phyloP scores from a whole-genome alignment of 2,329 filamentous ascomycete species.

The Trichophaea hybrida region DNA sequence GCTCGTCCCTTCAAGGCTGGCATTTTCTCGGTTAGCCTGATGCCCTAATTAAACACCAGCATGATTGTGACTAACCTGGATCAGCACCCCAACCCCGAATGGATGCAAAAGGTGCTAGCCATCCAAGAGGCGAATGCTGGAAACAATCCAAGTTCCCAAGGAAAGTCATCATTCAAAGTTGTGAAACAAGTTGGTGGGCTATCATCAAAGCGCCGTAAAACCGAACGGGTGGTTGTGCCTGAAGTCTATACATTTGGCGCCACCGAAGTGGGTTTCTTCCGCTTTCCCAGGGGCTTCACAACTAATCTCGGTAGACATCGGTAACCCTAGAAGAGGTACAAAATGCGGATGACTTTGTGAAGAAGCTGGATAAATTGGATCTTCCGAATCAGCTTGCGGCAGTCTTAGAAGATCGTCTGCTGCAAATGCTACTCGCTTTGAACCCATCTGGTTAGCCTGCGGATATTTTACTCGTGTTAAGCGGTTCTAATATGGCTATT shows the following conservation, averaged over 20 bases:
- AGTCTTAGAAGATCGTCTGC: constrained; percentile 56
- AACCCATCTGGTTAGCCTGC: constrained; percentile 25
- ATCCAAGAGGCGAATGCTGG: constrained; percentile 47
- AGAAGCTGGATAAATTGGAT: constrained; percentile 62
- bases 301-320: constrained; percentile 36
- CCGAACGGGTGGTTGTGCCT: constrained; percentile 45
- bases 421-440: constrained; percentile 62
- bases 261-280: constrained; percentile 41
- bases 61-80: constrained; percentile 4
- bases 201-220: constrained; percentile 31
- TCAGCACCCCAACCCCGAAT: constrained; percentile 60
- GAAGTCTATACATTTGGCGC: constrained; percentile 60
- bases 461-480: background rate
- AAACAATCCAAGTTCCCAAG: constrained; percentile 5
- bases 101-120: constrained; percentile 52
- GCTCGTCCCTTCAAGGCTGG: constrained; percentile 13
- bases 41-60: background rate
- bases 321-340: constrained; percentile 66
- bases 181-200: constrained; percentile 22
- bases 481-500: constrained; percentile 28
- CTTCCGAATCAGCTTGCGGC: constrained; percentile 70
- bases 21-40: constrained; percentile 17
- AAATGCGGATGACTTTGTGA: constrained; percentile 52
- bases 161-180: constrained; percentile 18
- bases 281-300: constrained; percentile 24